Conservation (phyloP, 148 eudicot species). For the Vaccinium corymbosum region DNA sequence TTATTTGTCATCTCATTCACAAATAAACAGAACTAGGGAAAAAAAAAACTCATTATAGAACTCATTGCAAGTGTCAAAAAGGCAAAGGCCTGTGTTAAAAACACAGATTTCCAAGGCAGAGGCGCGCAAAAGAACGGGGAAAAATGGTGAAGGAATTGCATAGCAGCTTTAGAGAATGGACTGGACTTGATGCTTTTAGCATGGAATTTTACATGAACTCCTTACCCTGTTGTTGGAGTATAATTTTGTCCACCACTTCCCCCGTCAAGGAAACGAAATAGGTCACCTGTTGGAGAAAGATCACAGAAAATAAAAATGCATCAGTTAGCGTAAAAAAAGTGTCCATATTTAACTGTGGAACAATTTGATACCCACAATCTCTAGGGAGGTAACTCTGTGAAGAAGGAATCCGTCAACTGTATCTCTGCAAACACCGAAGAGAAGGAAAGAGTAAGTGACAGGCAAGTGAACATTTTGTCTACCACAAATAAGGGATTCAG, state of each 20-base stretch:
- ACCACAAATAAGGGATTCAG: neutral
- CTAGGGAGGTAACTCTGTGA: conserved; percentile 50
- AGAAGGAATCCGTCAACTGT: conserved; percentile 42
- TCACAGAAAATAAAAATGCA: neutral
- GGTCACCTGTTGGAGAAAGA: conserved; percentile 33
- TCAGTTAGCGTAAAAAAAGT: neutral
- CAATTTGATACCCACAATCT: conserved; percentile 35
- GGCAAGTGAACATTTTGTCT: neutral
- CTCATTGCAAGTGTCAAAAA: neutral
- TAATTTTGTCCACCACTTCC: conserved; percentile 26
- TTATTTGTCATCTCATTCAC: neutral
- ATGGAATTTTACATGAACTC: conserved; percentile 28
- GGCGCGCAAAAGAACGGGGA: neutral
- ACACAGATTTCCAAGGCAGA: neutral
- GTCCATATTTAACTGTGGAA: neutral
- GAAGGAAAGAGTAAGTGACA: neutral
- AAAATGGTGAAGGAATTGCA: neutral
- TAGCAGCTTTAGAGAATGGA: neutral
- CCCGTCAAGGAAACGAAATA: conserved; percentile 43
- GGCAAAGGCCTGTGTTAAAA: neutral
- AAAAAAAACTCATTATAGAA: neutral
- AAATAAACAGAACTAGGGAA: neutral
- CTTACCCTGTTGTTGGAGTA: conserved; percentile 36
- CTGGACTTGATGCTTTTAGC: neutral
- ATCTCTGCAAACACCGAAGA: conserved; percentile 22